phyloP scores from a whole-genome alignment of 805 yeast genomes.

The Vanderwaltozyma tropicalis region DNA sequence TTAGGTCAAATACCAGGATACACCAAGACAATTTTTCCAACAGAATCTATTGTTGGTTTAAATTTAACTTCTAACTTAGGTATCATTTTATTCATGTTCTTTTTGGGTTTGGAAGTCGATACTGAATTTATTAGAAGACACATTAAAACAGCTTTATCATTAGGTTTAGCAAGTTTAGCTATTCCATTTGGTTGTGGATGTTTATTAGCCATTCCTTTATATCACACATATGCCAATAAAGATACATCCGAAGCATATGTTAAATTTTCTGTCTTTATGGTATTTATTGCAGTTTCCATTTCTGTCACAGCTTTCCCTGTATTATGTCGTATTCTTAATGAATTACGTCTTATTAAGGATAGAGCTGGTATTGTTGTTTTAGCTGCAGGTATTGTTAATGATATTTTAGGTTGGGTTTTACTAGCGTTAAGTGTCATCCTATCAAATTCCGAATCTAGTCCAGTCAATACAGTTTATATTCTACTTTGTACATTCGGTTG shows the following conservation, averaged over 20 bases:
- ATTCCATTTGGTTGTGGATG: conserved; percentile 76
- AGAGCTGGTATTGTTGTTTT: conserved; percentile 65
- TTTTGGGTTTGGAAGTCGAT: conserved; percentile 75
- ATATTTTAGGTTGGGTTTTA: conserved; percentile 71
- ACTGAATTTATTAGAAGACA: conserved; percentile 51
- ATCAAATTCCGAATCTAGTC: conserved; percentile 55
- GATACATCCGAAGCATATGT: conserved; percentile 27
- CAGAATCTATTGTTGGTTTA: conserved; percentile 50
- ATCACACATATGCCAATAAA: conserved; percentile 39
- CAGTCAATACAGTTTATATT: conserved; percentile 61
- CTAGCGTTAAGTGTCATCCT: conserved; percentile 67
- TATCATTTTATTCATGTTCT: conserved; percentile 60
- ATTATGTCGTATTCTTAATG: conserved; percentile 66
- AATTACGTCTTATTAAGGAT: conserved; percentile 57
- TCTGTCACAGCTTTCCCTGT: conserved; percentile 84
- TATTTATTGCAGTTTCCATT: conserved; percentile 73
- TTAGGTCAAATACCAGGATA: conserved; percentile 63
- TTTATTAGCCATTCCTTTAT: conserved; percentile 57
- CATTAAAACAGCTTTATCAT: conserved; percentile 49
- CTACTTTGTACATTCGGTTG: conserved; percentile 57
- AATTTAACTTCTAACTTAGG: conserved; percentile 66
- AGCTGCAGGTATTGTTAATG: conserved; percentile 77
- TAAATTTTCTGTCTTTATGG: conserved; percentile 64
- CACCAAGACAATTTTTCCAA: conserved; percentile 54
- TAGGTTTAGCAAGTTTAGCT: conserved; percentile 63